These are phyloP conservation scores for Plectosphaerella sp. DNA, from an alignment of 2,329 filamentous ascomycete species.

Conservation along the genomic window DNA sequence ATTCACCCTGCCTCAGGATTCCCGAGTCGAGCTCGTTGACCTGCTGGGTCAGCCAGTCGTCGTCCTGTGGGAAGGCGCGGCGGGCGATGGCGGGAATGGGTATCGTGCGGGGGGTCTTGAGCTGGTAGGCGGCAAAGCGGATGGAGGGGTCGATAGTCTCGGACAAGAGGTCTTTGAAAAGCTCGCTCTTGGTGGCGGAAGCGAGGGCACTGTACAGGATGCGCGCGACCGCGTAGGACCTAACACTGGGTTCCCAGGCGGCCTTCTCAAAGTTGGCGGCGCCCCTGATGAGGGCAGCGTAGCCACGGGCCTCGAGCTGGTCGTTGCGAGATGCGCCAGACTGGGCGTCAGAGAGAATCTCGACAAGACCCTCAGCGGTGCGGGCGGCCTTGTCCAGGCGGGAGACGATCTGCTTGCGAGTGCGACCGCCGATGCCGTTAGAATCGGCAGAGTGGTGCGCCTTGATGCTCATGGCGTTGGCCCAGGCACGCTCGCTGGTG, in stretches of 20 bases:
- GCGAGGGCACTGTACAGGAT: slow-evolving; percentile 79
- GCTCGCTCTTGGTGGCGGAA: slow-evolving; percentile 62
- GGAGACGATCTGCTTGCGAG: slow-evolving; percentile 84
- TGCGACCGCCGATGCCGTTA: slow-evolving; percentile 72
- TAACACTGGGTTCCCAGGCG: slow-evolving; percentile 75
- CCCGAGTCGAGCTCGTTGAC: slow-evolving; percentile 68
- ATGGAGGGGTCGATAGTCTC: slow-evolving; percentile 90
- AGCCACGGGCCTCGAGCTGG: slow-evolving; percentile 80
- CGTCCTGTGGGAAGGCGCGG: slow-evolving; percentile 68
- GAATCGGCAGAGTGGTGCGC: slow-evolving; percentile 73
- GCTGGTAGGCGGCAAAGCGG: slow-evolving; percentile 89
- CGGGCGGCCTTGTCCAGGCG: slow-evolving; percentile 75
- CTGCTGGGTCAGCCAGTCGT: slow-evolving; percentile 56
- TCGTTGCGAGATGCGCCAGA: slow-evolving; percentile 65
- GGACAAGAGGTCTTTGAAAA: slow-evolving; percentile 80
- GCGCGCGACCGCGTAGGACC: slow-evolving; percentile 69
- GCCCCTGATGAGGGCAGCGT: slow-evolving; percentile 71
- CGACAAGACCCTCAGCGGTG: slow-evolving; percentile 63
- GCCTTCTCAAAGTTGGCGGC: slow-evolving; percentile 82
- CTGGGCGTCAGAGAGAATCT: slow-evolving; percentile 58
- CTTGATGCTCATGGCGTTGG: slow-evolving; percentile 94
- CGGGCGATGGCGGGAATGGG: slow-evolving; percentile 75
- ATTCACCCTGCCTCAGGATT: slow-evolving; percentile 55
- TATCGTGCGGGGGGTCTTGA: slow-evolving; percentile 80
- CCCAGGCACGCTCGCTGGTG: slow-evolving; percentile 87